These are phyloP conservation scores for Hibiscus trionum DNA, from an alignment of 345 rosid species.

Conservation along the genomic window DNA sequence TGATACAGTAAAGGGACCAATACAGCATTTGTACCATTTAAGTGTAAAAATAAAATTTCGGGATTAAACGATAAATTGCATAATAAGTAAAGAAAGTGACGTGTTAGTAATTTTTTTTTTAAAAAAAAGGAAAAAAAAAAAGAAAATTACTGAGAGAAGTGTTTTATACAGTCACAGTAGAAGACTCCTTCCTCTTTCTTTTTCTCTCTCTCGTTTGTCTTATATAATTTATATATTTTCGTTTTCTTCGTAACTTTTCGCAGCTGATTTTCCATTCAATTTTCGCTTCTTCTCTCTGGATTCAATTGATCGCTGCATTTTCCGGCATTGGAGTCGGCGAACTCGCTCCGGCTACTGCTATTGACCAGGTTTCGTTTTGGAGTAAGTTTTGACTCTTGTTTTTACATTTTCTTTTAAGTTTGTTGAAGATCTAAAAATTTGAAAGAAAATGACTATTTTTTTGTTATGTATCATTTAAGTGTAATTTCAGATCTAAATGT, in stretches of 20 bases:
- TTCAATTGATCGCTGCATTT: neutral
- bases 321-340: neutral
- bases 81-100: neutral
- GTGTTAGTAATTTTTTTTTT: neutral
- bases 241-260: neutral
- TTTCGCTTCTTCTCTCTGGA: neutral
- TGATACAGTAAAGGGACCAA: too few relatives aligned
- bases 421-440: neutral
- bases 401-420: neutral
- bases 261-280: neutral
- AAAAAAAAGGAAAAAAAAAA: neutral
- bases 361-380: neutral
- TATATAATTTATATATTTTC: neutral
- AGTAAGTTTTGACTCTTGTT: neutral
- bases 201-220: neutral
- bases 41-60: neutral
- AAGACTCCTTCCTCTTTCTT: neutral
- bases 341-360: neutral
- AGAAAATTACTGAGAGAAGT: neutral
- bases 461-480: neutral
- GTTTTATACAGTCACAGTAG: neutral
- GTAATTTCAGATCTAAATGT: conserved; percentile 7
- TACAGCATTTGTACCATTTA: too few relatives aligned
- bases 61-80: neutral
- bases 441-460: neutral